These are phyloP conservation scores for Celoporthe dispersa DNA, from an alignment of 2,329 filamentous ascomycete species.

Conservation along the genomic window DNA sequence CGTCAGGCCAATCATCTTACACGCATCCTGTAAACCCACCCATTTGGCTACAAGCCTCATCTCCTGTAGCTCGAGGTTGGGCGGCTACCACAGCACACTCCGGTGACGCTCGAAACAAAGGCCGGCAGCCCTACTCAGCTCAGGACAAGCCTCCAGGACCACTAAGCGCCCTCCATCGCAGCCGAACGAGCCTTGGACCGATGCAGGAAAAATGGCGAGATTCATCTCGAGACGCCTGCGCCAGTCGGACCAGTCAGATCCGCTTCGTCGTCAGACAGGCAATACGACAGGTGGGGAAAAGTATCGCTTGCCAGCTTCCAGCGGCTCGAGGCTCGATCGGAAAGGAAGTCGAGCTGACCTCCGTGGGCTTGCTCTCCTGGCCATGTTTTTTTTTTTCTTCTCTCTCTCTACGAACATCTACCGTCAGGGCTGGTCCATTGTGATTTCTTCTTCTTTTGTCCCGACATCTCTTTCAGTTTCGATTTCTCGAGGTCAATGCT, in stretches of 20 bases:
- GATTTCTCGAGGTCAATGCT: constrained; percentile 11
- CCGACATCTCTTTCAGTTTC: background rate
- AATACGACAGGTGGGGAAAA: background rate
- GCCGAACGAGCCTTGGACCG: constrained; percentile 9
- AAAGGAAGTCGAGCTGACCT: background rate
- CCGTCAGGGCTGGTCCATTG: background rate
- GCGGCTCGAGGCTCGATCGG: constrained; percentile 2
- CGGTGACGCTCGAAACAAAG: background rate
- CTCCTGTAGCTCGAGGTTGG: background rate
- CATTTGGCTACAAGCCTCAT: background rate
- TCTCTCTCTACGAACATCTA: background rate
- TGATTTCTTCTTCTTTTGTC: constrained; percentile 15
- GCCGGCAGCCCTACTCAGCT: background rate
- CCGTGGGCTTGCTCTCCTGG: background rate
- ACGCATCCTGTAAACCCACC: constrained; percentile 11
- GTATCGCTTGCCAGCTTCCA: constrained; percentile 9
- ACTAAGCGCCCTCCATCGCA: constrained; percentile 27
- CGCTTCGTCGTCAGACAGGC: constrained; percentile 23
- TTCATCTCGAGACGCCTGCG: constrained; percentile 26
- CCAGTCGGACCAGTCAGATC: constrained; percentile 28
- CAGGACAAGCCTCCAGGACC: constrained; percentile 1
- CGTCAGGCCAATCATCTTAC: constrained; percentile 25
- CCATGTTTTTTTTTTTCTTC: background rate
- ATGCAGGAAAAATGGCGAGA: constrained; percentile 26
- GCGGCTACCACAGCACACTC: constrained; percentile 7